phyloP scores from a whole-genome alignment of 345 rosid genomes.

The Populus tremula region DNA sequence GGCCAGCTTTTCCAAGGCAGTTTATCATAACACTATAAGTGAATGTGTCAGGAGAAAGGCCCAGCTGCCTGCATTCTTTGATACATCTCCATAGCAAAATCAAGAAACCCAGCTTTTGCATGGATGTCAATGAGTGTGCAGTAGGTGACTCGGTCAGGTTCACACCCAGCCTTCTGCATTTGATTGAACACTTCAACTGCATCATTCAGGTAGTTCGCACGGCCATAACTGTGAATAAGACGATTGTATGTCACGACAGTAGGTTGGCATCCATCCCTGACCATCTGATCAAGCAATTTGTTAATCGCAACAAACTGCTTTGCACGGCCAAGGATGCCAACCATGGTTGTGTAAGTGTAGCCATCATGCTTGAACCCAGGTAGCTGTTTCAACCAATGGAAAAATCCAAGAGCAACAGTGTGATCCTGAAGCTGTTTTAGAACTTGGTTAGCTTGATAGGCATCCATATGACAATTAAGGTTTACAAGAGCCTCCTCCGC shows the following conservation, averaged over 20 bases:
- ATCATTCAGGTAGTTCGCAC: constrained; percentile 78
- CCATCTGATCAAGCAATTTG: constrained; percentile 77
- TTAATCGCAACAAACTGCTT: constrained; percentile 67
- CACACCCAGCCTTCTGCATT: constrained; percentile 74
- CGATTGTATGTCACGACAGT: constrained; percentile 89
- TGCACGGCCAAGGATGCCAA: constrained; percentile 86
- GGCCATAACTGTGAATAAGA: constrained; percentile 88
- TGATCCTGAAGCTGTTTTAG: constrained; percentile 78
- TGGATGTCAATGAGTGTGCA: constrained; percentile 89
- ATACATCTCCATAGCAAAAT: constrained; percentile 83
- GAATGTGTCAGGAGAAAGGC: constrained; percentile 89
- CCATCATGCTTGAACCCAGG: constrained; percentile 81
- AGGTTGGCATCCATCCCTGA: constrained; percentile 73
- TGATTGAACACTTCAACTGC: constrained; percentile 69
- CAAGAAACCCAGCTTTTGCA: constrained; percentile 93
- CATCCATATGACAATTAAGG: constrained; percentile 49
- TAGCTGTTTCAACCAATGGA: constrained; percentile 71
- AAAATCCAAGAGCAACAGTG: constrained; percentile 72
- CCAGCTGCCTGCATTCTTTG: constrained; percentile 75
- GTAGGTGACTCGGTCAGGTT: constrained; percentile 90
- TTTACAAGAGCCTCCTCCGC: constrained; percentile 68
- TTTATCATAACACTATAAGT: constrained; percentile 91
- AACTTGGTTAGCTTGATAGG: constrained; percentile 91
- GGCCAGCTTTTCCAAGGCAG: constrained; percentile 96
- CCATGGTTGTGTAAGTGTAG: constrained; percentile 93